Percentiles rank a stretch among this genome's conserved stretches.
These are phyloP conservation scores for Phytophthora kernoviae DNA, from an alignment of 352 stramenopile genomes.

Conservation along the genomic window DNA sequence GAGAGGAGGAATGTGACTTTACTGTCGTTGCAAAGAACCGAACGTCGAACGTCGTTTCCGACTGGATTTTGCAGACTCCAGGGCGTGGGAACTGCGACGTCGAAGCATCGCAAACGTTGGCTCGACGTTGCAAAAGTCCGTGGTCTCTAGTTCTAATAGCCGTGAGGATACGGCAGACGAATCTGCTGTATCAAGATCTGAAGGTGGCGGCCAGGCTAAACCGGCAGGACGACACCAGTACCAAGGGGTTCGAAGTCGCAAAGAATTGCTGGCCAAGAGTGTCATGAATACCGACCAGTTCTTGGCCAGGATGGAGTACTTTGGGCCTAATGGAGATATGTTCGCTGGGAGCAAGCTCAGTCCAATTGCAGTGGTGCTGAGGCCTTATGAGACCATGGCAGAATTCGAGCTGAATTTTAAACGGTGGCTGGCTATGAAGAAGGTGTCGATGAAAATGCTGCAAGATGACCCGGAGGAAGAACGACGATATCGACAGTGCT, in stretches of 20 bases:
- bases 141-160: not conserved
- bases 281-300: slow-evolving; percentile 16
- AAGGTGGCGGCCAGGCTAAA: not conserved
- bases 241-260: slow-evolving; percentile 7
- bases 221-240: not conserved
- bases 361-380: slow-evolving; percentile 17
- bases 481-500: slow-evolving; percentile 16
- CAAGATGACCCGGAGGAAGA: slow-evolving; percentile 12
- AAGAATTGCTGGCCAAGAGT: slow-evolving; percentile 10
- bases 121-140: not conserved
- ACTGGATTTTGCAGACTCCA: slow-evolving; percentile 8
- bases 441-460: not conserved
- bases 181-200: not conserved
- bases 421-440: slow-evolving; percentile 6
- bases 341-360: slow-evolving; percentile 1
- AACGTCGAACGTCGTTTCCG: slow-evolving; percentile 7
- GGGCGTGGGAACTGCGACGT: slow-evolving; percentile 5
- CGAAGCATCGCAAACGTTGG: not conserved
- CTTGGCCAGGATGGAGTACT: slow-evolving; percentile 7
- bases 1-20: slow-evolving; percentile 2
- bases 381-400: not conserved
- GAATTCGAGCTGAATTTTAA: not conserved
- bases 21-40: not conserved
- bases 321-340: slow-evolving; percentile 17
- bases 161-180: not conserved